Base-by-base conservation (phyloP, 2,329 filamentous ascomycete species). In the Tolypocladium cylindrosporum region DNA sequence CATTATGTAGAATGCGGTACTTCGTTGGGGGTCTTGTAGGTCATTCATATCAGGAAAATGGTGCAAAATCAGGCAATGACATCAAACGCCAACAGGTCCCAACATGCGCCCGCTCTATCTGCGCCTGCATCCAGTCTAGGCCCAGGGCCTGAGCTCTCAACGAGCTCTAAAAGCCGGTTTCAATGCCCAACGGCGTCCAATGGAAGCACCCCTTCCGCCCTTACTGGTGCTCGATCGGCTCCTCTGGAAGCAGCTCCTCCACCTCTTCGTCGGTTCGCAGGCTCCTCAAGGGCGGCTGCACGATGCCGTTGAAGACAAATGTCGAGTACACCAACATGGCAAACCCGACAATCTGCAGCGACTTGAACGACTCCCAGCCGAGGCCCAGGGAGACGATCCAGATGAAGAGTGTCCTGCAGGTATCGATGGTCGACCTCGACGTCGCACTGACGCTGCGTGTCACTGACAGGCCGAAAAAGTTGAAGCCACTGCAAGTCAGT, bases 281-380 rank as follows among this genome's bases (percentile, higher is more conserved):
- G 56, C 81, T 83, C 70, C 84, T 83, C 60, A 95, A 76, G 1
- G 94, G 94, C 27, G 91, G 90, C 60, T 85, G 79, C n/a, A 97
- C 82, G 59, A 99, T 84, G 61, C 95, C 91, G 73, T 97, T 97
- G 79, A 97, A 97, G 48, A 97, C 72, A 73, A 96, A 97, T 2
- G 93, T 99, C 63, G 94, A 95, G 70, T 97, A 99, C 16, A 99
- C 94, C 41, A 99, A 81, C 63, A 97, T 76, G 1, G 77, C 89
- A 66, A 99, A 99, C 1, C 94, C 94, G 3, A 84, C 71, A 16
- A 99, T 90, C 74, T 99, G 94, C 8, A 99, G 82, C 88, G 90
- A 95, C 75, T 97, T 97, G 83, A 99, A 97, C 0, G 85, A 87
- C 76, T 99, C 94, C 94, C 94, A 99, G 60, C 92, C 92, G 2